Evolutionary conservation across 495 filamentous ascomycete genomes (phyloP).

Genomic region (Eremomyces bilateralis): DNA sequence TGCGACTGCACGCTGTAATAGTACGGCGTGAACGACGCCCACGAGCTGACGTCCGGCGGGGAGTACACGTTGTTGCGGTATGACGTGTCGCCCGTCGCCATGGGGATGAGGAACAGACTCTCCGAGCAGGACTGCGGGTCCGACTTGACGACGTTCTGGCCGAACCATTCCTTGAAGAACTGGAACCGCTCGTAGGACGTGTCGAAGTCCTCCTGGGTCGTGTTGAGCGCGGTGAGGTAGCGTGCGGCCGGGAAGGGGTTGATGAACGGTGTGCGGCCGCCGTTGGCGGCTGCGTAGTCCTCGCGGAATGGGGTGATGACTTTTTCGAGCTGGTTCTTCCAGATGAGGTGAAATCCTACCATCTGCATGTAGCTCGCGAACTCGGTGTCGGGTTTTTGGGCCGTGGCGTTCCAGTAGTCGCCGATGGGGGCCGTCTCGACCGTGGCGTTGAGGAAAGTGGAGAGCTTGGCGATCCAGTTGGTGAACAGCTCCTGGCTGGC

Average conservation of each 20-base stretch:
- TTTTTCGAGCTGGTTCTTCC: constrained; percentile 13
- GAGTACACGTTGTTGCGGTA: constrained; percentile 18
- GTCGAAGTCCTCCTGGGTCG: constrained; percentile 15
- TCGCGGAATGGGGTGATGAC: constrained; percentile 20
- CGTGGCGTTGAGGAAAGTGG: constrained; percentile 12
- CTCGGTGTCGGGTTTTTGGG: constrained; percentile 4
- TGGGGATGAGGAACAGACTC: constrained; percentile 22
- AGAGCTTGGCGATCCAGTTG: constrained; percentile 12
- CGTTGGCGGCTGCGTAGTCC: constrained; percentile 18
- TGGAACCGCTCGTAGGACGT: constrained; percentile 26
- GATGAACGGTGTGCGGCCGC: constrained; percentile 18
- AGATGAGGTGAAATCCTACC: constrained; percentile 16
- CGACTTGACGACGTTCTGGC: constrained; percentile 22
- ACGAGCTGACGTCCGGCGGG: constrained; percentile 13
- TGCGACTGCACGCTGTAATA: constrained; percentile 27
- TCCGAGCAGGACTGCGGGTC: constrained; percentile 19
- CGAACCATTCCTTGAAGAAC: constrained; percentile 32
- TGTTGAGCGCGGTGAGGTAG: constrained; percentile 32
- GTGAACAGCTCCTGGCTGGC: constrained; percentile 11
- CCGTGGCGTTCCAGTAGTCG: constrained; percentile 8
- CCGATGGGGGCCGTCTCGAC: constrained; percentile 11
- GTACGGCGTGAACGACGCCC: constrained; percentile 23
- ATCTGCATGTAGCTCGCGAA: constrained; percentile 10
- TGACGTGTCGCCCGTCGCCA: constrained; percentile 5
- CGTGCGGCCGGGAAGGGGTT: constrained; percentile 26